Evolutionary conservation across 345 rosid genomes (phyloP), one percentile per base, ranked within the genome.

Genomic region (Eutrema yunnanense): DNA sequence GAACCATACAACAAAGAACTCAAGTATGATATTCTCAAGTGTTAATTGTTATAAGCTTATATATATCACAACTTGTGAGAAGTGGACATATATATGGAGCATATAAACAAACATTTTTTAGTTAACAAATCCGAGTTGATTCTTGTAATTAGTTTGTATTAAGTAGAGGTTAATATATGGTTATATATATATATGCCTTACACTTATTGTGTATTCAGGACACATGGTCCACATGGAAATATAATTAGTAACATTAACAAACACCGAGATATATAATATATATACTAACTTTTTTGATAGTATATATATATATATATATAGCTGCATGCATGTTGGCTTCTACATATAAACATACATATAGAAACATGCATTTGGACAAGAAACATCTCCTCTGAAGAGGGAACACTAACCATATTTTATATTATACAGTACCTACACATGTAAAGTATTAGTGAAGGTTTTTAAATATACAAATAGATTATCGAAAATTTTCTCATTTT

Each of bases 1-100:
- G 27, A 49, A 51, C 44, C 27, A 52, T 52, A 60, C 57, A 75
- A 34, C 19, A 44, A 75, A 52, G 2, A 44, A 75, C 12, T 60
- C 29, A 13, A 67, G 36, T 59, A 60, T 51, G 42, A 67, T 74
- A 60, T 42, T 7, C 40, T 52, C 60, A 62, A 76, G 71, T 69
- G 70, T 29, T 69, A 14, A 12, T 69, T 76, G 52, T 62, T 69
- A 38, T 62, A 69, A 37, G 32, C 38, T 63, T 69, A 54, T 16
- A 46, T 69, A 54, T 16, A 37, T 38, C 33, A 46, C 75, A 69
- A 76, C 75, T 62, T 76, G 79, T 62, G 34, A 14, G 3, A 54
- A 60, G 63, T 60, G 60, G 68, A 67, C 63, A 60, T 43, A 44
- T 16, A 32, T 29, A 30, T 42, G 16, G 32, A 67, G 49, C 52